Evolutionary conservation across 768 basidiomycete species (phyloP), one percentile per base, ranked within the genome.

Genomic region (Imleria badia): DNA sequence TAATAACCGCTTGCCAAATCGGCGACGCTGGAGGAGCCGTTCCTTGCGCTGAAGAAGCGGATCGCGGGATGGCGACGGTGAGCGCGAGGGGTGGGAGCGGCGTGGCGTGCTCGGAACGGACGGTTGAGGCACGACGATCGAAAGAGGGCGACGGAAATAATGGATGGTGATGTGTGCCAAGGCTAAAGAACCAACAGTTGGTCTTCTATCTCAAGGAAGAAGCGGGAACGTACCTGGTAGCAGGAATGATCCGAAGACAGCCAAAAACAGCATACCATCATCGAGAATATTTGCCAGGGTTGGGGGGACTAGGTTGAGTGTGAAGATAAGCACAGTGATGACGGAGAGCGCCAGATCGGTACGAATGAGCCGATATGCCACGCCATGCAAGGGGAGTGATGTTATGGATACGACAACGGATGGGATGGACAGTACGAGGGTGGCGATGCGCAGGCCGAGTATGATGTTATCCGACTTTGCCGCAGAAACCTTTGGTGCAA

Each of bases 41-140:
- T 98, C 94, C 74, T 98, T 98, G 56, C 89, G 79, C 62, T 89
- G 84, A 31, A 98, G 73, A 20, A 98, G 81, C 52, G 89, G 85
- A 64, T 91, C 88, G 19, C 76, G 71, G 14, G 75, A 70, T 38
- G 76, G 63, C 36, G 57, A 71, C 19, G 56, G 61, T 36, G 62
- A 63, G 14, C 58, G 54, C 23, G 58, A 64, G 14, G 43, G 49
- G 51, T 42, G 60, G 48, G 54, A 64, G 5, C 41, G 22, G 12
- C 46, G 60, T 26, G 69, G 66, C 6, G 71, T 62, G 22, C 30
- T 54, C 22, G 60, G 60, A 33, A 17, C 54, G 13, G 65, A 62
- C 14, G 62, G 44, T 3, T 76, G 73, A n/a, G 85, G 87, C 35
- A 94, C 80, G 51, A 96, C 79, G 64, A 97, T 97, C 0, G 90